Evolutionary conservation across 768 basidiomycete genomes (phyloP), one percentile per base, ranked within the genome.

Genomic region (Tricholoma sp.): DNA sequence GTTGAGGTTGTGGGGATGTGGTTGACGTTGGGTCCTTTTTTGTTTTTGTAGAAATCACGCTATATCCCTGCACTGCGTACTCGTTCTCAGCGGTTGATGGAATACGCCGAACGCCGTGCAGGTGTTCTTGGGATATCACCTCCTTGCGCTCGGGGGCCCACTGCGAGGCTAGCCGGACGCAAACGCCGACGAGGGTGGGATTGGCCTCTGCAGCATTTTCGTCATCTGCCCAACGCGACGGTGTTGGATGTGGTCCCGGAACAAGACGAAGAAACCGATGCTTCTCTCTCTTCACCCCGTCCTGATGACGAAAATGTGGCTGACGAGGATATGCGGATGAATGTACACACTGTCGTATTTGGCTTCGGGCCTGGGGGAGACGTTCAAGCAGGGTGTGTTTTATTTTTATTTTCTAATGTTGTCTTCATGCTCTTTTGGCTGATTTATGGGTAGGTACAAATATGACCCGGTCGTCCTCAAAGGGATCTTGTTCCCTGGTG

Each of bases 41-140:
- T 39, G 58, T 42, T 51, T 36, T 11, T 45, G 15, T 57, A 86
- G 87, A 75, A 75, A 77, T 76, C 34, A 78, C 80, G 12, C 80
- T 80, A 29, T 79, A 74, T 75, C 1, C 71, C 74, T n/a, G 80
- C 83, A 37, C 66, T 76, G 3, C 80, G 82, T 7, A 89, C 85
- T 56, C 84, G 88, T 34, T 65, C 79, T 5, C 88, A 90, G 65
- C 78, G 89, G 1, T 70, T 91, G 15, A 68, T 74, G 6, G 89
- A 91, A 66, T 90, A 89, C 57, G 76, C 79, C 0, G 80, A 83
- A 54, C 80, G 87, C 13, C 76, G 88, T 1, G 70, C 72, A 13
- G 59, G 64, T n/a, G 76, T 81, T 18, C 68, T 86, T n/a, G 74
- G 70, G 4, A 60, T 74, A 11, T 67, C 72, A 44, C 49, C 65